Evolutionary conservation across 148 eudicot genomes (phyloP).

Genomic region (Rhododendron williamsianum): DNA sequence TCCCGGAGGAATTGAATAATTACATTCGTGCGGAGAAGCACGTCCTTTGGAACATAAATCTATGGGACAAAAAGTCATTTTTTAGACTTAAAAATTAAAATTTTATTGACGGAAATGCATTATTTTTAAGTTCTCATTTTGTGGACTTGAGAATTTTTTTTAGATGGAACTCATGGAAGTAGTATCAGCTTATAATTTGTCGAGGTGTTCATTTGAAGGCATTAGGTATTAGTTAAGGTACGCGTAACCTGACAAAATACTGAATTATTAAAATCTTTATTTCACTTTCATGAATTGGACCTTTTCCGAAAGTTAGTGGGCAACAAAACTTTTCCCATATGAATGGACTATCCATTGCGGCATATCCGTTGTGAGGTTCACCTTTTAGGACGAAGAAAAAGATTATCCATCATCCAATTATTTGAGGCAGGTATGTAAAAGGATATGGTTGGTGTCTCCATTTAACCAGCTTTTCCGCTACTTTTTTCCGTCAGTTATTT

Average conservation of each 20-base stretch:
- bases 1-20: too few species aligned
- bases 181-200: background rate
- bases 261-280: background rate
- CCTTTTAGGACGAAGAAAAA: background rate
- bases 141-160: background rate
- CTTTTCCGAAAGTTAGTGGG: background rate
- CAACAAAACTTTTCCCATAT: background rate
- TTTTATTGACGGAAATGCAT: too few species aligned
- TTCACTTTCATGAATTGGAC: background rate
- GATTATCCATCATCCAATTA: background rate
- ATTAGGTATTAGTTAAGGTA: background rate
- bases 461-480: background rate
- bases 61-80: too few species aligned
- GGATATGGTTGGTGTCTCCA: background rate
- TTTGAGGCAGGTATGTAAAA: background rate
- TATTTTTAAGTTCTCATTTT: too few species aligned
- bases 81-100: too few species aligned
- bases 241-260: background rate
- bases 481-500: too few species aligned
- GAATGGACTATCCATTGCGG: background rate
- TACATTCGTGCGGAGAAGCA: too few species aligned
- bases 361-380: background rate
- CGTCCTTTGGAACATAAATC: too few species aligned
- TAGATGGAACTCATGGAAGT: background rate
- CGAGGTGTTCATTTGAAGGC: background rate